Conservation (phyloP, 192 early-diverging fungal species). For the Podila clonocystis region DNA sequence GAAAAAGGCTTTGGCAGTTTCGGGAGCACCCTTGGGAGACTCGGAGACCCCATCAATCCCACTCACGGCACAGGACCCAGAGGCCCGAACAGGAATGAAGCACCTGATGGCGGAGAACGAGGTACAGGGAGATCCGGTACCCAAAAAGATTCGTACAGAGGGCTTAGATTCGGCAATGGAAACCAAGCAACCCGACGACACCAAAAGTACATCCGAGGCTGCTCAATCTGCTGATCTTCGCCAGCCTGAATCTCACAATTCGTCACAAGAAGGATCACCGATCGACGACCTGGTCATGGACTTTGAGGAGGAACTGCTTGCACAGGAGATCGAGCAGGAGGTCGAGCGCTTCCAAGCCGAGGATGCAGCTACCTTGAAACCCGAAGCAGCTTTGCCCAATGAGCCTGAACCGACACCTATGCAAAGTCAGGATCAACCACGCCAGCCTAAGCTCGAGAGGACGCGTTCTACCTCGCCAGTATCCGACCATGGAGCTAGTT, state of each 20-base stretch:
- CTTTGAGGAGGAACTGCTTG: not conserved
- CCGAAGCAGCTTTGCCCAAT: not conserved
- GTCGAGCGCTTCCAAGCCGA: not conserved
- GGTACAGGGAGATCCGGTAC: not conserved
- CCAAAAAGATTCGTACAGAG: slow-evolving; percentile 18
- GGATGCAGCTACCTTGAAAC: not conserved
- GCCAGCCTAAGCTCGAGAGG: too few relatives aligned
- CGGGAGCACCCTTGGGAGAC: not conserved
- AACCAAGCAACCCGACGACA: not conserved
- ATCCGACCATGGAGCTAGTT: too few relatives aligned
- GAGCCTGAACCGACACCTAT: too few relatives aligned
- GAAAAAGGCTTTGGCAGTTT: slow-evolving; percentile 14
- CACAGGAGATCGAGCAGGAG: slow-evolving; percentile 1
- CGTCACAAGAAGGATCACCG: not conserved
- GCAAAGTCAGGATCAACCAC: too few relatives aligned
- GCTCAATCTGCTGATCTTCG: too few relatives aligned
- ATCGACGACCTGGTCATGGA: slow-evolving; percentile 4
- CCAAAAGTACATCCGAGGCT: too few relatives aligned
- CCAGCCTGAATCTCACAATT: not conserved
- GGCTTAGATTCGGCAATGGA: not conserved
- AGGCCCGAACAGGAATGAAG: not conserved
- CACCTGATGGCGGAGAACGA: slow-evolving; percentile 10
- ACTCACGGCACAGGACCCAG: not conserved
- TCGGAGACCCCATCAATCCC: not conserved
- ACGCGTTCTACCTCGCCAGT: too few relatives aligned